Evolutionary conservation across 2,329 filamentous ascomycete genomes (phyloP).

Genomic region (Fusarium citri): DNA sequence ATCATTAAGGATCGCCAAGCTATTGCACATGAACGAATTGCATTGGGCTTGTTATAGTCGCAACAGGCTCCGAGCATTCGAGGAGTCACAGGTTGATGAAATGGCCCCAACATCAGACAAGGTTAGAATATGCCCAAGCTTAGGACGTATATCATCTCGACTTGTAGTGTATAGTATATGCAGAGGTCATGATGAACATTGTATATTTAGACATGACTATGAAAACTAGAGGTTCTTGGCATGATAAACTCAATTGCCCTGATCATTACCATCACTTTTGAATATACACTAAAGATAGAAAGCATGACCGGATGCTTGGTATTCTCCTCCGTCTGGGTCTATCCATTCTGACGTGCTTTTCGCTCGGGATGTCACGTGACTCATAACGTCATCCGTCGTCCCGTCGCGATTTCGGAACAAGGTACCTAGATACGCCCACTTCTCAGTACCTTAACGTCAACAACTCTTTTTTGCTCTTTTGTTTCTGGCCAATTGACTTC

Average conservation of each 20-base stretch:
- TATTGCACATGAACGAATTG: neutral
- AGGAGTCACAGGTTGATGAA: too few relatives aligned
- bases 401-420: constrained; percentile 24
- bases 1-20: neutral
- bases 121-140: too few relatives aligned
- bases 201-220: neutral
- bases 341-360: neutral
- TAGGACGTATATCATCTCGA: neutral
- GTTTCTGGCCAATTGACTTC: constrained; percentile 36
- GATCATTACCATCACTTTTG: neutral
- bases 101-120: too few relatives aligned
- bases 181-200: neutral
- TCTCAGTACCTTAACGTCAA: constrained; percentile 15
- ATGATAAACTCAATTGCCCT: neutral
- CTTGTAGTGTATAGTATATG: neutral
- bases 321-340: neutral
- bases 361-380: constrained; percentile 36
- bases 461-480: constrained; percentile 17
- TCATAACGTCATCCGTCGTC: constrained; percentile 36
- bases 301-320: neutral
- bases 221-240: neutral
- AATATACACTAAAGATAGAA: neutral
- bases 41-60: neutral
- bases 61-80: neutral
- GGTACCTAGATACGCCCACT: constrained; percentile 29